Evolutionary conservation across 192 early-diverging fungal species (phyloP), one percentile per base, ranked within the genome.

Genomic region (Phycomyces blakesleeanus): DNA sequence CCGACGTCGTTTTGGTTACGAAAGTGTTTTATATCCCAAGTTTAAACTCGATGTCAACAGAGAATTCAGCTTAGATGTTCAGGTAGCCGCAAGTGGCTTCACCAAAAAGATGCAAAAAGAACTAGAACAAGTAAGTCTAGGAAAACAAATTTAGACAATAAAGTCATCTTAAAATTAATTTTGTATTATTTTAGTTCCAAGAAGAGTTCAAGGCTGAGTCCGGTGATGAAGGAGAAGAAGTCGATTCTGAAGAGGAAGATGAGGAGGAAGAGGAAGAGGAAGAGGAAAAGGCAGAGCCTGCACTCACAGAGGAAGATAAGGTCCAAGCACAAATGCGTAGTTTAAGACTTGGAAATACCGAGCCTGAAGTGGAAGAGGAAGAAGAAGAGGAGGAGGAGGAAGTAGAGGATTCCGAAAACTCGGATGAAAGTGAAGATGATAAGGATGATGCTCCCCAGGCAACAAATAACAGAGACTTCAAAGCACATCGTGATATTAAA

Each of bases 81-180:
- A 98, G 76, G 96, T 97, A 0, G 91, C 94, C 20, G 97, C 97
- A 24, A 95, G 93, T 73, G 97, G 97, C 24, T 98, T 98, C 64
- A 93, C 88, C 14, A 91, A 88, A 66, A 88, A 95, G 69, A 90
- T 92, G 69, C 92, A 97, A 75, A 59, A 86, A 50, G 92, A 95
- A 76, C 73, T 98, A 16, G 94, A 97, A 66, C 71, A 74, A 76
- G 84, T 93, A 61, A 71, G 68, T 66, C 25, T 53, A 54, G 51
- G 61, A 37, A 60, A 76, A 39, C 15, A 21, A 22, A 51, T 41
- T 12, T n/a, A n/a, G n/a, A n/a, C n/a, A n/a, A n/a, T n/a, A n/a
- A n/a, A n/a, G n/a, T n/a, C n/a, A n/a, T n/a, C 15, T 9, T 42
- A 12, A 21, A 0, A 53, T 59, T 37, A 29, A 22, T 22, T 29